Conservation (phyloP, 148 eudicot genomes). For the Cornus kousa region DNA sequence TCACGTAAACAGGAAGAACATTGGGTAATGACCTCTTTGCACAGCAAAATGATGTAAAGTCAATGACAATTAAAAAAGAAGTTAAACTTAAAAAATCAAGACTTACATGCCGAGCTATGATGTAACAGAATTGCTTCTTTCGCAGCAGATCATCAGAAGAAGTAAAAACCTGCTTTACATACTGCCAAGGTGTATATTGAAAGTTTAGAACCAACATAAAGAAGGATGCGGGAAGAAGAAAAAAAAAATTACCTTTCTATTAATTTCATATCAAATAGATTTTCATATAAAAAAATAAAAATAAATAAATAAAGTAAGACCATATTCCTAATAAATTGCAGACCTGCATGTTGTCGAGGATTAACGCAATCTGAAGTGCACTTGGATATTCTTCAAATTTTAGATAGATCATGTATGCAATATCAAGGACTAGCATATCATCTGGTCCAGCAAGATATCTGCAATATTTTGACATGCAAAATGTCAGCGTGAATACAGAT, state of each 20-base stretch:
- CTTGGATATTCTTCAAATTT: conserved; percentile 74
- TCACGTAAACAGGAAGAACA: too few species aligned
- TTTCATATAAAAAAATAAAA: neutral
- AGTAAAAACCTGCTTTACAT: conserved; percentile 71
- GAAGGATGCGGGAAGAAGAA: neutral
- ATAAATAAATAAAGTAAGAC: neutral
- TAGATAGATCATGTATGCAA: conserved; percentile 62
- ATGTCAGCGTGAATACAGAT: neutral
- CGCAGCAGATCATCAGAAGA: conserved; percentile 57
- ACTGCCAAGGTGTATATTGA: conserved; percentile 43
- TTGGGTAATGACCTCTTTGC: too few species aligned
- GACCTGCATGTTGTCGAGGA: conserved; percentile 76
- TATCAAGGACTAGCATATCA: conserved; percentile 73
- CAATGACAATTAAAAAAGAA: neutral
- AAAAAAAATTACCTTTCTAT: neutral
- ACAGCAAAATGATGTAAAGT: neutral
- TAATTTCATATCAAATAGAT: neutral
- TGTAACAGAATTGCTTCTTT: conserved; percentile 88
- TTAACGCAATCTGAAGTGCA: conserved; percentile 87
- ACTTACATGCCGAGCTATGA: conserved; percentile 93
- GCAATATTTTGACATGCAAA: conserved; percentile 25
- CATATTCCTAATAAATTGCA: conserved; percentile 1
- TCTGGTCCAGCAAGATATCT: conserved; percentile 94
- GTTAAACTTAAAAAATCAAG: conserved; percentile 5
- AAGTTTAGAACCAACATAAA: neutral